phyloP scores from a whole-genome alignment of 768 basidiomycete genomes.

The Leccinum rimulosum region DNA sequence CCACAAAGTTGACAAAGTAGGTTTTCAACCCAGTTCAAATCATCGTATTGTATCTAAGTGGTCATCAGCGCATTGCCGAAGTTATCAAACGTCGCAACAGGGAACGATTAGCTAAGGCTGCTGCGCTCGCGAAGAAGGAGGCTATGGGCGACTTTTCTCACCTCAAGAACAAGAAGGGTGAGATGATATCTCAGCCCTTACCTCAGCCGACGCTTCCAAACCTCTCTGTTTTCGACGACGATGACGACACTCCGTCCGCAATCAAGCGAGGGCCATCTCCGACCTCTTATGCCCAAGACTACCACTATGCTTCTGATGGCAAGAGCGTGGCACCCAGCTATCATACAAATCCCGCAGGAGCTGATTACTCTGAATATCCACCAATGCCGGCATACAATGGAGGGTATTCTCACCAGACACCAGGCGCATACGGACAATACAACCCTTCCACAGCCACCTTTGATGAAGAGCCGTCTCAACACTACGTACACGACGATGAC shows the following conservation, averaged over 20 bases:
- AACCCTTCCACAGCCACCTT: constrained; percentile 59
- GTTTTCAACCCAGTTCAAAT: constrained; percentile 5
- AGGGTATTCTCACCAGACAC: constrained; percentile 58
- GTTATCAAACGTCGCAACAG: constrained; percentile 91
- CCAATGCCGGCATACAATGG: constrained; percentile 75
- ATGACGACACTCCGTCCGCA: constrained; percentile 53
- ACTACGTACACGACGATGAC: constrained; percentile 63
- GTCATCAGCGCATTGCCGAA: constrained; percentile 77
- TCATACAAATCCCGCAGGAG: constrained; percentile 40
- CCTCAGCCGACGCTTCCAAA: constrained; percentile 96
- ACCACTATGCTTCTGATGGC: constrained; percentile 52
- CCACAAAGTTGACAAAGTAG: constrained; percentile 96
- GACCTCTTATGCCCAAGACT: constrained; percentile 53
- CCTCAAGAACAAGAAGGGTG: constrained; percentile 90
- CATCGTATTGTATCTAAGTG: constrained; percentile 12
- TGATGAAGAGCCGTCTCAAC: constrained; percentile 47
- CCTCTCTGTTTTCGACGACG: constrained; percentile 78
- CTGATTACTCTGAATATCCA: constrained; percentile 47
- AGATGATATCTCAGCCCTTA: constrained; percentile 71
- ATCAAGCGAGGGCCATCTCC: constrained; percentile 54
- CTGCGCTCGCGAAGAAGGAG: constrained; percentile 83
- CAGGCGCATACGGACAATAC: constrained; percentile 52
- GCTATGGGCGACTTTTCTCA: constrained; percentile 89
- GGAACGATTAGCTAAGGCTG: constrained; percentile 78
- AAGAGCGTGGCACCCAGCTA: constrained; percentile 39